These are phyloP conservation scores for Cryptococcus sp. DNA, from an alignment of 1,284 basidiomycete species.

Conservation along the genomic window DNA sequence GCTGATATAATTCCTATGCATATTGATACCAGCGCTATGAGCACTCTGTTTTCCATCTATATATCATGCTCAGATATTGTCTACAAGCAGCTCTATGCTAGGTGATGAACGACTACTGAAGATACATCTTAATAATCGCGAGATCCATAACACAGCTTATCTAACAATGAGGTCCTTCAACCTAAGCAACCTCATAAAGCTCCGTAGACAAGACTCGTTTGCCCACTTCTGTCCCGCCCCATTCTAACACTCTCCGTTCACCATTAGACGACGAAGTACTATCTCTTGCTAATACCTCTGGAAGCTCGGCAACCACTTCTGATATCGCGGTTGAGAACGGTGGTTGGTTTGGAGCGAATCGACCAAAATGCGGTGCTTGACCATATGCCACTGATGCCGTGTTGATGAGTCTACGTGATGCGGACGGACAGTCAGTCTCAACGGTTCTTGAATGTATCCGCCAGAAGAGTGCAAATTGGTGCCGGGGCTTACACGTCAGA, in stretches of 20 bases:
- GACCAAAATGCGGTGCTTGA: conserved; percentile 56
- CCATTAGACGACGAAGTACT: conserved; percentile 1
- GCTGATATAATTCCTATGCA: too few relatives aligned
- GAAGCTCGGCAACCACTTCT: conserved; percentile 37
- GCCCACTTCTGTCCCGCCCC: conserved; percentile 34
- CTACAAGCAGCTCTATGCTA: too few relatives aligned
- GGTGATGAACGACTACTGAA: too few relatives aligned
- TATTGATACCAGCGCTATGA: too few relatives aligned
- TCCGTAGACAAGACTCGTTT: conserved; percentile 15
- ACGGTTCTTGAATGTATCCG: background rate
- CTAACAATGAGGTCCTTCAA: too few relatives aligned
- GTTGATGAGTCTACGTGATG: conserved; percentile 57
- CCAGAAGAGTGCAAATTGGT: background rate
- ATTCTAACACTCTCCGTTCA: conserved; percentile 23
- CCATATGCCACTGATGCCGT: conserved; percentile 63
- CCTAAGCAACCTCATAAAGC: conserved; percentile 9
- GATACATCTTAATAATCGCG: too few relatives aligned
- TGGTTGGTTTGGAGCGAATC: conserved; percentile 57
- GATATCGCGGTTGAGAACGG: conserved; percentile 35
- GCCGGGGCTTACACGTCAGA: conserved; percentile 68
- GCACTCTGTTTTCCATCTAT: too few relatives aligned
- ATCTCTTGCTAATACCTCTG: conserved; percentile 25
- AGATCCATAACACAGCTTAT: too few relatives aligned
- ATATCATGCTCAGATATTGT: too few relatives aligned
- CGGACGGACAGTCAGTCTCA: background rate